Evolutionary conservation across 345 rosid species (phyloP), one percentile per base, ranked within the genome.

Genomic region (Lepidium didymum): DNA sequence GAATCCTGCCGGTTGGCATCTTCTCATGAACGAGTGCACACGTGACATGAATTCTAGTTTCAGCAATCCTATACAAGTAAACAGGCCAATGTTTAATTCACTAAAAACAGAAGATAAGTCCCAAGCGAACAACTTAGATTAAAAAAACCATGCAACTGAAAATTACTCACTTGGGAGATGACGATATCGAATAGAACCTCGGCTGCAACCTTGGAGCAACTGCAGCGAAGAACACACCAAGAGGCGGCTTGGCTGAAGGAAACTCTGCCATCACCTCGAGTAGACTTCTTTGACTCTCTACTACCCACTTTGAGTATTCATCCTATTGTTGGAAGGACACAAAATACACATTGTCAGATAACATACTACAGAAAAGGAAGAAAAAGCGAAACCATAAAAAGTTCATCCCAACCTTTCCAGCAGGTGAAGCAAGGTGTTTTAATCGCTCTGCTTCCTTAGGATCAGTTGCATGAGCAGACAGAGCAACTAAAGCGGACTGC

Each of bases 141-240:
- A 37, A 53, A 38, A 31, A 21, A 31, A 55, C 10, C 16, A 57
- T 36, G 50, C 36, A 11, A 25, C 37, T 68, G 47, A 62, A 19
- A 14, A 47, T 14, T 63, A 43, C 68, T 80, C 71, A 91, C 99
- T 88, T 87, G 54, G 99, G 95, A 7, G 99, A 94, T 36, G 99
- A 94, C 38, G 99, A 94, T 73, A 94, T 94, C 12, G 99, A 94
- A 79, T 94, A 94, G 75, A 81, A 94, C 83, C 99, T 84, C 44
- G 96, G 99, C 80, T 84, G 96, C 85, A 94, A 81, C 38, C 90
- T 87, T 18, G 97, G 96, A 47, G 97, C 93, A 71, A 94, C 85
- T 41, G 93, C 88, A 46, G 97, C 99, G 79, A 94, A 91, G 85
- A 94, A 94, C 59, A 94, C 96, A 49, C 99, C 96, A 59, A 94